Evolutionary conservation across 495 filamentous ascomycete species (phyloP).

Genomic region (Lophium mytilinum): DNA sequence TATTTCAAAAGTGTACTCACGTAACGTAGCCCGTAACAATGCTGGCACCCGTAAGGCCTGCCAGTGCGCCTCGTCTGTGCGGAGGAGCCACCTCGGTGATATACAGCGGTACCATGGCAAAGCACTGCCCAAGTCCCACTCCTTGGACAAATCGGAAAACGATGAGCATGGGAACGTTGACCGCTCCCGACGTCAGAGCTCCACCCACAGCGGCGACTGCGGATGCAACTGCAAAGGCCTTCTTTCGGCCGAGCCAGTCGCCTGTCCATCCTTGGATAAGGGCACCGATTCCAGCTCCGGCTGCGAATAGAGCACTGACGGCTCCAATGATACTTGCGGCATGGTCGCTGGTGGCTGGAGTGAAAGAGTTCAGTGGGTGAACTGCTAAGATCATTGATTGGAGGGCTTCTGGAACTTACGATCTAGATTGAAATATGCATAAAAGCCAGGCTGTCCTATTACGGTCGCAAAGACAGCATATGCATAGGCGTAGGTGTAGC

Average conservation of each 20-base stretch:
- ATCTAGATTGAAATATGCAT: conserved; percentile 2
- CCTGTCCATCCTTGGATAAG: conserved; percentile 15
- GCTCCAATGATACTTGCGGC: conserved; percentile 15
- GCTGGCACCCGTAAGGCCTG: conserved; percentile 1
- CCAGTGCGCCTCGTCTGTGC: background rate
- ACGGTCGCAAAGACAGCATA: too few species aligned
- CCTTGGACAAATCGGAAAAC: background rate
- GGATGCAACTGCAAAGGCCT: background rate
- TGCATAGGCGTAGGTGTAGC: too few species aligned
- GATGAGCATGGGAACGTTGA: background rate
- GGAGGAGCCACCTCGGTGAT: conserved; percentile 1
- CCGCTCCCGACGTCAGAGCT: background rate
- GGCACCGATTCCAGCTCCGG: conserved; percentile 13
- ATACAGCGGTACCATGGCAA: conserved; percentile 1
- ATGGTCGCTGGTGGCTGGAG: background rate
- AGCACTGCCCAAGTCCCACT: background rate
- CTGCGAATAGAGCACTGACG: conserved; percentile 16
- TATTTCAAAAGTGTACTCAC: too few species aligned
- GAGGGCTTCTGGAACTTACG: background rate
- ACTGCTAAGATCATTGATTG: too few species aligned
- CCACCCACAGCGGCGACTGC: background rate
- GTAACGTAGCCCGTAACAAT: conserved; percentile 1
- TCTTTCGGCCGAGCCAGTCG: conserved; percentile 3
- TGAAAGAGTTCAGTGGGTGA: too few species aligned
- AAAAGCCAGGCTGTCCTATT: conserved; percentile 9